These are phyloP conservation scores for Thraustochytrium sp. DNA, from an alignment of 352 stramenopile genomes.

Conservation along the genomic window DNA sequence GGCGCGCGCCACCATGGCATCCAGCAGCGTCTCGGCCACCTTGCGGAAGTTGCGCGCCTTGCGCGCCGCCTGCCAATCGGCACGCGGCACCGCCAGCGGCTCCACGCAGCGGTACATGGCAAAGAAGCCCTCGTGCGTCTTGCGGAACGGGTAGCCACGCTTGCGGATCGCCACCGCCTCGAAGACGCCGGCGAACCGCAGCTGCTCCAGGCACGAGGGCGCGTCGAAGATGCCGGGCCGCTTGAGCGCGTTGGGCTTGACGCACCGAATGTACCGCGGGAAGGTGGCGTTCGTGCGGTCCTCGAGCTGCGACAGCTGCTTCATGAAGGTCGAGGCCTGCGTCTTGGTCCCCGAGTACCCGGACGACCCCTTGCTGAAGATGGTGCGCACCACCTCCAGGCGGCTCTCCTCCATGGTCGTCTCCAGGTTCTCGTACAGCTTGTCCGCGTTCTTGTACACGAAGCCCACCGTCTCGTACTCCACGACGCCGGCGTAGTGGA, in stretches of 20 bases:
- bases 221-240: conserved; percentile 74
- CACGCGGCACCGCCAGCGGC: not conserved
- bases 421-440: conserved; percentile 88
- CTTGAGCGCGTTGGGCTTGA: conserved; percentile 97
- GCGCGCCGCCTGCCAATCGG: conserved; percentile 4
- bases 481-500: conserved; percentile 88
- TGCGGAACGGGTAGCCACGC: conserved; percentile 93
- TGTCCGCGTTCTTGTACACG: conserved; percentile 92
- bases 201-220: conserved; percentile 88
- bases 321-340: conserved; percentile 75
- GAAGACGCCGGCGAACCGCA: conserved; percentile 94
- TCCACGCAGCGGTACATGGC: conserved; percentile 39
- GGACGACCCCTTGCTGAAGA: conserved; percentile 51
- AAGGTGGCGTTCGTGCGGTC: conserved; percentile 84
- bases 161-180: conserved; percentile 96
- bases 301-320: conserved; percentile 83
- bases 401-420: conserved; percentile 12
- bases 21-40: not conserved
- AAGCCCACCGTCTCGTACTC: conserved; percentile 90
- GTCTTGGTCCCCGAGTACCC: conserved; percentile 52
- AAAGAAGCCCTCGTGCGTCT: conserved; percentile 67
- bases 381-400: conserved; percentile 42
- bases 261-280: conserved; percentile 93
- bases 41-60: conserved; percentile 1
- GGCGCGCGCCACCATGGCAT: conserved; percentile 42